Base-by-base conservation (phyloP, 2,329 filamentous ascomycete species). In the Laburnicola sp. region DNA sequence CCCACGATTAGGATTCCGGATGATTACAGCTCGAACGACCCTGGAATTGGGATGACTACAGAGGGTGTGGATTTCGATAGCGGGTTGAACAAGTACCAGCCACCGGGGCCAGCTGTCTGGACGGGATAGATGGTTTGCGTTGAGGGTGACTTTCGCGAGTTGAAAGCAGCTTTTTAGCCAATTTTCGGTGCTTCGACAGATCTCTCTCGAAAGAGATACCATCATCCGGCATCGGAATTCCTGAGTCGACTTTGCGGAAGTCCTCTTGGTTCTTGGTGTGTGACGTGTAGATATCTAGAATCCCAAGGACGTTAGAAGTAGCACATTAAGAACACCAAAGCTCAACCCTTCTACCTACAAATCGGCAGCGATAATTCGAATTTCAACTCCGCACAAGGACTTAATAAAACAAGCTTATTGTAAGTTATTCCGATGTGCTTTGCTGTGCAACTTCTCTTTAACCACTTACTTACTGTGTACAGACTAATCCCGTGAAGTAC, bases 71-170 rank as follows among this genome's bases (percentile, higher is more conserved):
- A 50, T 2, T 50, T 39, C 22, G 25, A 50, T 23, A 11, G 5
- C 1, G 48, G 48, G 6, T 22, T 53, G 31, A 11, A 35, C 5
- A 42, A 45, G 23, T 53, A 53, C 32, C 25, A 40, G 5, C 50
- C 50, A n/a, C 50, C 50, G 4, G 50, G 50, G 7, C 50, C 50
- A 6, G n/a, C 21, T 2, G 45, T 53, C 11, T 53, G 50, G 50
- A 46, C n/a, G 2, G 50, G 41, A 10, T 45, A 50, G 25, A 27
- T 9, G 23, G 16, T 16, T 16, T 16, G 16, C 16, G 16, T 16
- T 16, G 16, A 16, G 16, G 16, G 16, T 16, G 16, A 16, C 16
- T 16, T 16, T 16, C 16, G 16, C 16, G 16, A 16, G 16, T 16
- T 16, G 16, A 16, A 16, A 16, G 16, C 16, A 39, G 36, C n/a